Percentiles rank a stretch among this genome's conserved stretches.
phyloP scores from a whole-genome alignment of 2,329 filamentous ascomycete genomes.

The Ustulina deusta region DNA sequence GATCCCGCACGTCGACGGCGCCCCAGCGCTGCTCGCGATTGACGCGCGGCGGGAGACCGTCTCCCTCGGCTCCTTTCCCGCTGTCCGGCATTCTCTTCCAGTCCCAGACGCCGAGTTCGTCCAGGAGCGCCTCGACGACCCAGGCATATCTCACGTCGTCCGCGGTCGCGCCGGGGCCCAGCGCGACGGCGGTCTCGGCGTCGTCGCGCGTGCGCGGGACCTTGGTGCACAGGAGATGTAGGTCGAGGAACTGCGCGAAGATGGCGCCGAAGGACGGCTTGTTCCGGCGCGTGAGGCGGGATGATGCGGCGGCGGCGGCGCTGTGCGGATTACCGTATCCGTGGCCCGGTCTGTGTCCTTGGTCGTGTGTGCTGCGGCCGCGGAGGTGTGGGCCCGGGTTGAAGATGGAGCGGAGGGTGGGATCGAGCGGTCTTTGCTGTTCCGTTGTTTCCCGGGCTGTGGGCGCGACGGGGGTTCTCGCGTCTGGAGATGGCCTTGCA shows the following conservation, averaged over 20 bases:
- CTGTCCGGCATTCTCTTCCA: constrained; percentile 25
- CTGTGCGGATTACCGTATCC: too few species aligned
- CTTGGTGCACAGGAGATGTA: constrained; percentile 65
- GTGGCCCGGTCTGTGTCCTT: not conserved
- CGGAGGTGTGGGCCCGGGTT: constrained; percentile 50
- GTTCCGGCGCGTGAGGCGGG: constrained; percentile 51
- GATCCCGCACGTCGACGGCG: constrained; percentile 57
- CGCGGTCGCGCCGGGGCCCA: constrained; percentile 24
- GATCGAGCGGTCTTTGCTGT: constrained; percentile 51
- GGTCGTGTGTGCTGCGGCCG: constrained; percentile 6
- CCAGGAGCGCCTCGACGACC: constrained; percentile 64
- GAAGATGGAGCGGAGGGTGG: constrained; percentile 65
- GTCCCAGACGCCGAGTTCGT: constrained; percentile 62
- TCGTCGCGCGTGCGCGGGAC: constrained; percentile 57
- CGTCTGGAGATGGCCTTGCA: constrained; percentile 5
- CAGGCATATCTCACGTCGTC: constrained; percentile 52
- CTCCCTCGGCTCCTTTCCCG: not conserved
- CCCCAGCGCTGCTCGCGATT: constrained; percentile 67
- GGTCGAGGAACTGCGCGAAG: constrained; percentile 66
- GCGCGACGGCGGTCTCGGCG: constrained; percentile 49
- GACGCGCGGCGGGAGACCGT: constrained; percentile 24
- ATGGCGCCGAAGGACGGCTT: constrained; percentile 67
- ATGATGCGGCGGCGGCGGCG: too few species aligned
- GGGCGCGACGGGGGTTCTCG: not conserved
- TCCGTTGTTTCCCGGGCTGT: constrained; percentile 15